Percentiles rank a stretch among this genome's conserved stretches.
phyloP scores from a whole-genome alignment of 768 basidiomycete species.

The Tubosaeta brunneosetosa region DNA sequence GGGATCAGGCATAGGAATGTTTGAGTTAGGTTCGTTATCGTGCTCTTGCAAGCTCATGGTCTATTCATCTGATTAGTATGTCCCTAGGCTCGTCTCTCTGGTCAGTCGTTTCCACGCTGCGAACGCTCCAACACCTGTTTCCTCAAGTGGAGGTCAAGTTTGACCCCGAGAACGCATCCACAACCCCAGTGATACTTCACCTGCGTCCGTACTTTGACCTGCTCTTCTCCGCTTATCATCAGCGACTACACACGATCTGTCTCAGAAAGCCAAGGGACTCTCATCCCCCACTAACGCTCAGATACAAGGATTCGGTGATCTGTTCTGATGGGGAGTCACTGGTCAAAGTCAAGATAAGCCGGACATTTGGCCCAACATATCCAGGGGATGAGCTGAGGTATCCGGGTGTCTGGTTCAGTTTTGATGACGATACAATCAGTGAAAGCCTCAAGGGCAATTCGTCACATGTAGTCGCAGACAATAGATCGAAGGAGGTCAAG shows the following conservation, averaged over 20 bases:
- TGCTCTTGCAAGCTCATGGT: background rate
- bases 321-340: slow-evolving; percentile 60
- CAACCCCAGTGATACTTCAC: slow-evolving; percentile 72
- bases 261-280: slow-evolving; percentile 63
- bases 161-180: slow-evolving; percentile 65
- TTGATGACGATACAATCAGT: slow-evolving; percentile 64
- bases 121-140: slow-evolving; percentile 61
- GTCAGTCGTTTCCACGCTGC: slow-evolving; percentile 66
- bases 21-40: slow-evolving; percentile 57
- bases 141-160: slow-evolving; percentile 83
- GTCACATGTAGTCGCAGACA: slow-evolving; percentile 40
- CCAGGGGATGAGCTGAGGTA: slow-evolving; percentile 72
- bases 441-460: slow-evolving; percentile 49
- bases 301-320: slow-evolving; percentile 61
- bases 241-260: slow-evolving; percentile 76
- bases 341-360: slow-evolving; percentile 59
- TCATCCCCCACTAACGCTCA: slow-evolving; percentile 61
- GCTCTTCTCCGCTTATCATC: slow-evolving; percentile 76
- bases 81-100: slow-evolving; percentile 68
- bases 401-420: slow-evolving; percentile 81
- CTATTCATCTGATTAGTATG: background rate
- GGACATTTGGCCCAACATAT: slow-evolving; percentile 81
- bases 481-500: slow-evolving; percentile 71
- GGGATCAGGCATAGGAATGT: slow-evolving; percentile 70
- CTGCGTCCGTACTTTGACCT: slow-evolving; percentile 79